Conservation (phyloP, 2,329 filamentous ascomycete genomes). For the Thielaviopsis ethacetica region DNA sequence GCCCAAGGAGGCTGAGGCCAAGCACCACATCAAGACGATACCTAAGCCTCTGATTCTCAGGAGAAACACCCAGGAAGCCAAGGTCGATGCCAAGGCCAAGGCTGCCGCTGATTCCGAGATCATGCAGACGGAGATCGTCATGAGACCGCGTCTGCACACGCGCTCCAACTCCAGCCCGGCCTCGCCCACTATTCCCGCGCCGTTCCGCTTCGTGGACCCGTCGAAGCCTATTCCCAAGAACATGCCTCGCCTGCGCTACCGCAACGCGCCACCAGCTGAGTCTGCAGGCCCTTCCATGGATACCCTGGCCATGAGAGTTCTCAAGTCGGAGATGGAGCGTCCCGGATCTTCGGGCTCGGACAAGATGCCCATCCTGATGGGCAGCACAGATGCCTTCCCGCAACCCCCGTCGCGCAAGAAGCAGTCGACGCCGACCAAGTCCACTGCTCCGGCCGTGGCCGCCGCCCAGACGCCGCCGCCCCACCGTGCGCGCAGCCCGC, state of each 20-base stretch:
- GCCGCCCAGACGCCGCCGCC: background rate
- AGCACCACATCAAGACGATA: background rate
- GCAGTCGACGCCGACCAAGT: background rate
- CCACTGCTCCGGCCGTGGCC: background rate
- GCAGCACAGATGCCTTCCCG: constrained; percentile 5
- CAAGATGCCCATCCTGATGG: constrained; percentile 3
- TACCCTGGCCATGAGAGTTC: background rate
- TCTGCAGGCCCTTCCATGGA: background rate
- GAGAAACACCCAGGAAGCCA: background rate
- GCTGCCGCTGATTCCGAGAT: background rate
- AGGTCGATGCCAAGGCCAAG: background rate
- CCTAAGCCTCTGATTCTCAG: background rate
- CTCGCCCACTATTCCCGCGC: constrained; percentile 13
- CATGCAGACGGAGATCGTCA: background rate
- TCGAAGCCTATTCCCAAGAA: constrained; percentile 8
- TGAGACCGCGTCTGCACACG: constrained; percentile 15
- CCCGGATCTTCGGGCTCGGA: background rate
- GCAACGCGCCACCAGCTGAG: background rate
- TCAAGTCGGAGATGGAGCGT: background rate
- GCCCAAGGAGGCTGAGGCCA: background rate
- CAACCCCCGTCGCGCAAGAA: constrained; percentile 2
- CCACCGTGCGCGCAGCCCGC: constrained; percentile 1
- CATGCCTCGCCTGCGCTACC: constrained; percentile 10
- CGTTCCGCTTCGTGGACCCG: constrained; percentile 8
- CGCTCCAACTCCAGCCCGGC: constrained; percentile 42